Percentiles rank a stretch among this genome's conserved stretches.
Conservation (phyloP, 805 yeast genomes). For the Candida incommunis region DNA sequence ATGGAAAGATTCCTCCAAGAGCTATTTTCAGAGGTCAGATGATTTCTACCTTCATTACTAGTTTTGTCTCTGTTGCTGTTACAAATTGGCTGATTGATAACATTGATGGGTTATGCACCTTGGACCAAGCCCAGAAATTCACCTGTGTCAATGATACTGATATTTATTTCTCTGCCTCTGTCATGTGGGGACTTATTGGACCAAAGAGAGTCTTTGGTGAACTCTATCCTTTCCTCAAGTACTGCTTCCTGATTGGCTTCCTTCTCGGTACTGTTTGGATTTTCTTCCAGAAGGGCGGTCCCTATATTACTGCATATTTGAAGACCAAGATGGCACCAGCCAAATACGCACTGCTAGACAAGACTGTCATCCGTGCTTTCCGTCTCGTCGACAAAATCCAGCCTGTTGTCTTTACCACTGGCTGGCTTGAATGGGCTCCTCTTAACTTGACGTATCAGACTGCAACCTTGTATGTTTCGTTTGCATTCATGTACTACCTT, state of each 20-base stretch:
- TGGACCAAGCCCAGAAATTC: slow-evolving; percentile 26
- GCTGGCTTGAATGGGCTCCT: slow-evolving; percentile 23
- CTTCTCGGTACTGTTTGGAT: slow-evolving; percentile 13
- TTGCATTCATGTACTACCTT: slow-evolving; percentile 14
- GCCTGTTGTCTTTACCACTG: slow-evolving; percentile 30
- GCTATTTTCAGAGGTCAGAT: slow-evolving; percentile 9
- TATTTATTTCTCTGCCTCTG: slow-evolving; percentile 35
- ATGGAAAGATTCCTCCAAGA: slow-evolving; percentile 20
- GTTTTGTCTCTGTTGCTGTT: slow-evolving; percentile 10
- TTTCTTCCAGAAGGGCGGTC: slow-evolving; percentile 4
- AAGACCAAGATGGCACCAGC: not conserved
- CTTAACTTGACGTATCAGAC: slow-evolving; percentile 9
- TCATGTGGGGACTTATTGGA: slow-evolving; percentile 47
- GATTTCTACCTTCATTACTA: slow-evolving; percentile 5
- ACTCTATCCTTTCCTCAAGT: slow-evolving; percentile 45
- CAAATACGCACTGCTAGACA: not conserved
- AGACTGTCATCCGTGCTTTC: not conserved
- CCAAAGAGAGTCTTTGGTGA: slow-evolving; percentile 37
- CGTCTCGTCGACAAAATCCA: slow-evolving; percentile 20
- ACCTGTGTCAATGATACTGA: slow-evolving; percentile 24
- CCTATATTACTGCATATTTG: slow-evolving; percentile 4
- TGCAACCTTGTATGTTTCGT: slow-evolving; percentile 6
- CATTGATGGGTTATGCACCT: slow-evolving; percentile 22
- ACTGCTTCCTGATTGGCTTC: slow-evolving; percentile 47
- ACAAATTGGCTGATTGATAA: slow-evolving; percentile 8